Percentiles rank a stretch among this genome's conserved stretches.
These are phyloP conservation scores for Quillaja saponaria DNA, from an alignment of 306 rosid species.

Conservation along the genomic window DNA sequence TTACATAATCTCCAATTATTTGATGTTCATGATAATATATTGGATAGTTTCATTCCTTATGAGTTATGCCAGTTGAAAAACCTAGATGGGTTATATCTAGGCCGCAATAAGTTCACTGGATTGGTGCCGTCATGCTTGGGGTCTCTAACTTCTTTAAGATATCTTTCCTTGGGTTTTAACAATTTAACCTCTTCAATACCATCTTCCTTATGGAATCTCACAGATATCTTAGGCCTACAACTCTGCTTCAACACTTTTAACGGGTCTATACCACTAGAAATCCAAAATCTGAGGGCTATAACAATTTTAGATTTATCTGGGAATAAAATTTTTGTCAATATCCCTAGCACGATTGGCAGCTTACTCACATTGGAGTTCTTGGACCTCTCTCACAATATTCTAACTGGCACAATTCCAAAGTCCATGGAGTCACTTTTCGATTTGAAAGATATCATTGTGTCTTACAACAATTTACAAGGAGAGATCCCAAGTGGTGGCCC, in stretches of 20 bases:
- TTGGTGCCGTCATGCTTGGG: conserved; percentile 40
- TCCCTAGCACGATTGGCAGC: conserved; percentile 23
- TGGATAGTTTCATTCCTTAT: conserved; percentile 31
- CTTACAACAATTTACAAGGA: too few species aligned
- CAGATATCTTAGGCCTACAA: too few species aligned
- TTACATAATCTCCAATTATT: conserved; percentile 34
- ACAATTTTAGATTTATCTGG: conserved; percentile 16
- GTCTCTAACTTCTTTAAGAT: conserved; percentile 28
- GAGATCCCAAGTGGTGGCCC: too few species aligned
- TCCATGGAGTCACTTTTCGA: too few species aligned
- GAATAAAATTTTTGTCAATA: conserved; percentile 8
- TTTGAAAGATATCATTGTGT: too few species aligned
- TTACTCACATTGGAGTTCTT: neutral
- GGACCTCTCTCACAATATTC: conserved; percentile 1
- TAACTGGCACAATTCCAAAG: too few species aligned
- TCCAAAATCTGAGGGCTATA: conserved; percentile 20
- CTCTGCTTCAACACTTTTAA: too few species aligned
- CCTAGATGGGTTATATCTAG: conserved; percentile 14
- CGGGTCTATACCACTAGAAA: too few species aligned
- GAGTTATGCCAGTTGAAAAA: conserved; percentile 31
- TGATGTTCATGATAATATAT: conserved; percentile 7
- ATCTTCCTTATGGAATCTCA: conserved; percentile 33
- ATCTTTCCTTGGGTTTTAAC: conserved; percentile 22
- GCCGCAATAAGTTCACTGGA: conserved; percentile 29
- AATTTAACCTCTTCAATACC: conserved; percentile 27